Evolutionary conservation across 2,329 filamentous ascomycete genomes (phyloP), one percentile per base, ranked within the genome.

Genomic region (Fusarium penzigii): DNA sequence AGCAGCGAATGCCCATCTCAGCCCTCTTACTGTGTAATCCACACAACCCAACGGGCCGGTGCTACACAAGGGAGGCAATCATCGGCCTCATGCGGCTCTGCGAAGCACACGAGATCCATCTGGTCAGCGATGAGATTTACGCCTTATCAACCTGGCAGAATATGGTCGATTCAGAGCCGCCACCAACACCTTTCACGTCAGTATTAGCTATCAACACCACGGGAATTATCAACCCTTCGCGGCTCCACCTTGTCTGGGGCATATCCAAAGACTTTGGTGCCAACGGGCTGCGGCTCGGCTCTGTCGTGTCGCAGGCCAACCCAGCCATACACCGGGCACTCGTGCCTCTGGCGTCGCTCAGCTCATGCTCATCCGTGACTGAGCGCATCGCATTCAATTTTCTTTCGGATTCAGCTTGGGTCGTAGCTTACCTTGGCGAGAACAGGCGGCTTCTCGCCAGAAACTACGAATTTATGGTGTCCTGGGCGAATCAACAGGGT

Each of bases 231-330:
- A 75, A 84, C 50, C 69, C 75, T 1, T 56, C 64, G 8, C 71
- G 76, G 2, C 69, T 85, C 0, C 83, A 86, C 62, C 75, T 82
- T 2, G 64, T 81, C 20, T 75, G 77, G 65, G 71, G 73, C 20
- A 69, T 74, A 58, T 72, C 68, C 46, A 77, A 80, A 58, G 81
- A 83, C 63, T 85, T 85, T 65, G 78, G 79, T 17, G 77, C 78
- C 17, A 83, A 82, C 41, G 83, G 83, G 1, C 66, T 84, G 8
- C 75, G 81, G 1, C 55, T 83, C 5, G 81, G 81, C 0, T 71
- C 68, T 16, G 66, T 82, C n/a, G 69, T 81, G 17, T 78, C 77
- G 5, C 78, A 79, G 48, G 62, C 68, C 32, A 81, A 79, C 51
- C 45, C 59, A 3, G 57, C 64, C 0, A 57, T 81, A 1, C 70